Conservation (phyloP, 2,329 filamentous ascomycete species). For the Penicillium olsonii region DNA sequence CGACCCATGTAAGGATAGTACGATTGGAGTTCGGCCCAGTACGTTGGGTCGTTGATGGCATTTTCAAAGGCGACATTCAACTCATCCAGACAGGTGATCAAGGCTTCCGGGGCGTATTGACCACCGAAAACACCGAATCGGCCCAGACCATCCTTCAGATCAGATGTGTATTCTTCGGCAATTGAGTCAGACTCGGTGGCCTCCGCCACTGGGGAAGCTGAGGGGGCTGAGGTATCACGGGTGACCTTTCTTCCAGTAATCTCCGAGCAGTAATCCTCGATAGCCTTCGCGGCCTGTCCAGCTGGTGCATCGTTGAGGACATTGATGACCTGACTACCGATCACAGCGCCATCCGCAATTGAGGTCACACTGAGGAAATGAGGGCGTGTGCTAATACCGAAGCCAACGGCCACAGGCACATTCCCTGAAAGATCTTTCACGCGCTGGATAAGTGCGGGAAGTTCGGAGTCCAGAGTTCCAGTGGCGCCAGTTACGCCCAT, state of each 20-base stretch:
- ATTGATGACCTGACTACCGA: constrained; percentile 92
- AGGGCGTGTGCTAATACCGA: constrained; percentile 92
- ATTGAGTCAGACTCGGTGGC: background rate
- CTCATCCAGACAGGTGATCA: constrained; percentile 94
- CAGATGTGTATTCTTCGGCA: background rate
- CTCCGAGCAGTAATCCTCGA: constrained; percentile 83
- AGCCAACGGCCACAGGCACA: constrained; percentile 87
- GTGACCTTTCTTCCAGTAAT: constrained; percentile 61
- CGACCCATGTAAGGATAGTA: constrained; percentile 98
- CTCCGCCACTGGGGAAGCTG: background rate
- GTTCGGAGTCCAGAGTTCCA: constrained; percentile 78
- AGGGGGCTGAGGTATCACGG: constrained; percentile 41
- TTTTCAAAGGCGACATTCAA: constrained; percentile 88
- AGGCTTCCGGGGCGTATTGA: constrained; percentile 93
- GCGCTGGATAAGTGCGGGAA: constrained; percentile 61
- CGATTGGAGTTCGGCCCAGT: constrained; percentile 95
- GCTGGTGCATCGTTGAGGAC: constrained; percentile 69
- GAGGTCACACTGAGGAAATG: constrained; percentile 81
- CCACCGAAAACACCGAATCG: constrained; percentile 96
- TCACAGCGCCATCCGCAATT: constrained; percentile 89
- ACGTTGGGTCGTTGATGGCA: constrained; percentile 81
- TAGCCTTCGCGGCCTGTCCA: constrained; percentile 68
- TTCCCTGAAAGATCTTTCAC: constrained; percentile 93
- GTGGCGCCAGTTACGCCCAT: constrained; percentile 95
- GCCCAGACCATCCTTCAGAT: constrained; percentile 43